phyloP scores from a whole-genome alignment of 2,329 filamentous ascomycete genomes.

The Pseudogymnoascus sp. region DNA sequence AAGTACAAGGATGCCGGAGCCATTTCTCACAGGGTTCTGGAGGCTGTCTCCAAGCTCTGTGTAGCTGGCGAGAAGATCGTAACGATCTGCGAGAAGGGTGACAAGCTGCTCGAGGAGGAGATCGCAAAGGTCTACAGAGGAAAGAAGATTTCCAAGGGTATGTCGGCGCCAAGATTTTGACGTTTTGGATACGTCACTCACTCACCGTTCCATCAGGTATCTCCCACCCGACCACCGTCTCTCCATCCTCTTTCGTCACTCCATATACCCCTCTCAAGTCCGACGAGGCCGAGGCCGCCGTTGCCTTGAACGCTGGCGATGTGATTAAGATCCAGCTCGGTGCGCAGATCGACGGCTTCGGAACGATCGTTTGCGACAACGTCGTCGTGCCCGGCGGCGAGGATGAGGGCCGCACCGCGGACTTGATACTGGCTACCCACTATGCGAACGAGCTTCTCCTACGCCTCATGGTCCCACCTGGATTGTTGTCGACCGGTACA shows the following conservation, averaged over 20 bases:
- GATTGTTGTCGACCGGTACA: slow-evolving; percentile 70
- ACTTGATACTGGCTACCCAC: slow-evolving; percentile 83
- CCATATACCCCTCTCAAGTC: slow-evolving; percentile 89
- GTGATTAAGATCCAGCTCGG: slow-evolving; percentile 97
- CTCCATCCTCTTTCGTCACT: slow-evolving; percentile 87
- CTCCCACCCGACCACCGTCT: slow-evolving; percentile 89
- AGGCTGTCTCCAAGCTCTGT: slow-evolving; percentile 67
- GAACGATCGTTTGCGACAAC: slow-evolving; percentile 91
- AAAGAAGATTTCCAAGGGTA: slow-evolving; percentile 92
- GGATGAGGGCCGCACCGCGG: slow-evolving; percentile 70
- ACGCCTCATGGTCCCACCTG: slow-evolving; percentile 85
- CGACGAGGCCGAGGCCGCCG: slow-evolving; percentile 75
- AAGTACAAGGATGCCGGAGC: slow-evolving; percentile 97
- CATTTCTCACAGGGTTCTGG: slow-evolving; percentile 93
- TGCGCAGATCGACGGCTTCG: slow-evolving; percentile 95
- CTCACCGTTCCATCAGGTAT: slow-evolving; percentile 52
- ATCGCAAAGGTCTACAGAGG: slow-evolving; percentile 94
- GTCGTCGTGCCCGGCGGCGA: slow-evolving; percentile 64
- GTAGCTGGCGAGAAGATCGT: slow-evolving; percentile 87
- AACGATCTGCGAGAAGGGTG: slow-evolving; percentile 88
- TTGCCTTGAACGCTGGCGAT: slow-evolving; percentile 76
- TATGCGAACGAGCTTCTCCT: slow-evolving; percentile 94
- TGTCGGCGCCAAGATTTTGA: slow-evolving; percentile 21
- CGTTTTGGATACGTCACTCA: slow-evolving; percentile 20
- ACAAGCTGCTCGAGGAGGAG: slow-evolving; percentile 91